Conservation (phyloP, 2,329 filamentous ascomycete species). For the Talaromyces islandicus region DNA sequence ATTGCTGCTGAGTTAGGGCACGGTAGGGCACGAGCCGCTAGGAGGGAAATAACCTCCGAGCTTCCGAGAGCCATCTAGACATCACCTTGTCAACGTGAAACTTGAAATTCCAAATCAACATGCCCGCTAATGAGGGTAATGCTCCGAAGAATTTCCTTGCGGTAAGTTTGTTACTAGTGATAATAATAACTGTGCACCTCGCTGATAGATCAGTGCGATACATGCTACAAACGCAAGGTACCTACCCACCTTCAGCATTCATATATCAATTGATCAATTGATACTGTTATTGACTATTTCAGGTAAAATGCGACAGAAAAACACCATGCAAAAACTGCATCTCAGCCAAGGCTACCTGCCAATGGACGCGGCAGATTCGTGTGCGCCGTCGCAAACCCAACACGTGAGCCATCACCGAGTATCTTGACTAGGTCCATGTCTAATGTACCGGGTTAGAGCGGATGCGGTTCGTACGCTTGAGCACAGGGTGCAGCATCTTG, state of each 20-base stretch:
- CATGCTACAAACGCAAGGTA: conserved; percentile 1
- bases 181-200: neutral
- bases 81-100: neutral
- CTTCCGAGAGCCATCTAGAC: neutral
- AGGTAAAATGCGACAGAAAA: conserved; percentile 22
- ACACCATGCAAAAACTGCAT: conserved; percentile 19
- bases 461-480: neutral
- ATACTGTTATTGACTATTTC: neutral
- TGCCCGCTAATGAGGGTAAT: neutral
- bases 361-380: conserved; percentile 7
- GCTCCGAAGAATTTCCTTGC: neutral
- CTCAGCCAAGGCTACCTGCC: conserved; percentile 18
- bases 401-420: neutral
- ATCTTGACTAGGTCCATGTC: neutral
- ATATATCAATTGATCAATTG: neutral
- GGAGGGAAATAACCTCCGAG: neutral
- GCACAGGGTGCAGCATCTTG: neutral
- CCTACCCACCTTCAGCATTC: neutral
- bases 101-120: neutral
- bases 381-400: neutral
- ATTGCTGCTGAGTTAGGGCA: neutral
- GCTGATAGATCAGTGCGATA: conserved; percentile 2
- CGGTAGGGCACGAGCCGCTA: neutral
- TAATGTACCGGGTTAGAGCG: neutral
- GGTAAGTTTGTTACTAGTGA: neutral